phyloP scores from a whole-genome alignment of 2,329 filamentous ascomycete species.

The Hypoxylon sp. region DNA sequence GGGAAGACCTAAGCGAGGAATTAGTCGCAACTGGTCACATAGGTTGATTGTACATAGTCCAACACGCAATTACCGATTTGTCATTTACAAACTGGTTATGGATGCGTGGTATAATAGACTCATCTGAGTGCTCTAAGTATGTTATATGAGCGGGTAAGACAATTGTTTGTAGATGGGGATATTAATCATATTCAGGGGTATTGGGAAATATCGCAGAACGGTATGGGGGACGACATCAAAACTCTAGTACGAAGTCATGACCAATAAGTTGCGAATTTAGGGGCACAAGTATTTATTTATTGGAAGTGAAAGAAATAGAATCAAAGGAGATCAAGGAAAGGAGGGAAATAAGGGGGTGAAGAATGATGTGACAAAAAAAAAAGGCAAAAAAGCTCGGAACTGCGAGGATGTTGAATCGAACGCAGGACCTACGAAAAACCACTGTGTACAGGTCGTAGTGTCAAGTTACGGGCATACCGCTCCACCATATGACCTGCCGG shows the following conservation, averaged over 20 bases:
- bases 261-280: too few species aligned
- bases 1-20: background rate
- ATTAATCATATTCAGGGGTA: too few species aligned
- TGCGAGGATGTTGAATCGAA: constrained; percentile 1
- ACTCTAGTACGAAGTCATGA: too few species aligned
- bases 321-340: background rate
- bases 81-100: too few species aligned
- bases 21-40: background rate
- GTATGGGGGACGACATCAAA: too few species aligned
- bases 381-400: constrained; percentile 24
- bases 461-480: constrained; percentile 5
- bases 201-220: too few species aligned
- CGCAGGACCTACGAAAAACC: constrained; percentile 23
- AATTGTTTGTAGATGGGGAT: too few species aligned
- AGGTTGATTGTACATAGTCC: background rate
- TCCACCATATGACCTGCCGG: constrained; percentile 12
- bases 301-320: background rate
- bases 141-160: too few species aligned
- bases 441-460: background rate
- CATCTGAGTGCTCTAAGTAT: too few species aligned
- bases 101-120: too few species aligned
- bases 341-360: background rate
- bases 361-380: background rate
- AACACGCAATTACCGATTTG: background rate
- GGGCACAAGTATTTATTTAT: too few species aligned